Evolutionary conservation across 2,329 filamentous ascomycete species (phyloP), one percentile per base, ranked within the genome.

Genomic region (Colletotrichum echinochloae): DNA sequence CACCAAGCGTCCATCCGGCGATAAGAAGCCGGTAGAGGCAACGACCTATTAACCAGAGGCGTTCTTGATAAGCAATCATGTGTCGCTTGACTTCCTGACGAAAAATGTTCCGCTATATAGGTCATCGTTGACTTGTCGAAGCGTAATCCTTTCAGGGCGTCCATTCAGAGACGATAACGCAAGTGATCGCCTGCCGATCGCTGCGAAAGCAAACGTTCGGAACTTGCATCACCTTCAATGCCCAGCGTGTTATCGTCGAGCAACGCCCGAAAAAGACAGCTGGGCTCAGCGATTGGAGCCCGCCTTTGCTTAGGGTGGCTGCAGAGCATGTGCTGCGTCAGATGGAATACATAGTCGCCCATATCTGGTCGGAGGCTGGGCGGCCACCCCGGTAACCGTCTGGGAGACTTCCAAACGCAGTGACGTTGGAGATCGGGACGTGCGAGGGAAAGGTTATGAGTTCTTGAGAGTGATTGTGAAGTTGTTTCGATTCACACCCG

Each of bases 401-500:
- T 49, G 16, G 41, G 12, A 16, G 39, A 20, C 20, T 48, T 46
- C 28, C 26, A 23, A 56, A 26, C n/a, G 26, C 52, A 6, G 33
- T 16, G n/a, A 26, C 33, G 14, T 14, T n/a, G 5, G 14, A 11
- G n/a, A 56, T 39, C 33, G n/a, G 33, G 12, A 33, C 52, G 33
- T 37, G n/a, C 33, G 46, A 33, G 5, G 41, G 44, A 8, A 28
- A 26, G 8, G 11, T 74, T 81, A 56, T 72, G 65, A 39, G 78
- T 73, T 57, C 79, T 84, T 83, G 71, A 97, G 79, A 20, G 94
- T 87, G 75, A 98, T 90, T 18, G 92, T 90, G 80, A 98, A 99
- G 78, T 99, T 98, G 81, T 99, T 99, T 78, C 94, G 89, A 30
- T 85, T 88, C 63, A 85, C 84, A 14, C 95, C 95, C 28, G 93